These are phyloP conservation scores for Galerina sulciceps DNA, from an alignment of 768 basidiomycete species.

Conservation along the genomic window DNA sequence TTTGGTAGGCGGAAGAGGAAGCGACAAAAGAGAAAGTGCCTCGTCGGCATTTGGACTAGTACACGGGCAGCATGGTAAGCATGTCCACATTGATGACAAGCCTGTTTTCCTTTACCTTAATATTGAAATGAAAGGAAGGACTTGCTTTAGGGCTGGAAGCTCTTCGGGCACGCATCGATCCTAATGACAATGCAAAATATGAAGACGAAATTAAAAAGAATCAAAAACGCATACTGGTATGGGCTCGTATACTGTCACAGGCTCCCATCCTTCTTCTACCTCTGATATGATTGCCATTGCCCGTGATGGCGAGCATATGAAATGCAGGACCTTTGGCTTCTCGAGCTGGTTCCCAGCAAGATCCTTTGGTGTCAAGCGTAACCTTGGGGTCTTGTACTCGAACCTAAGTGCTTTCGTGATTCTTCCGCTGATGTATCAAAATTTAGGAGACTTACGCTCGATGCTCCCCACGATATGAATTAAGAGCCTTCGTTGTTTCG, in stretches of 20 bases:
- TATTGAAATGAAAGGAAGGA: constrained; percentile 64
- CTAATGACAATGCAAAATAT: constrained; percentile 35
- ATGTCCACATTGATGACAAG: neutral
- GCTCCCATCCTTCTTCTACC: constrained; percentile 63
- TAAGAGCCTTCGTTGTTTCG: constrained; percentile 74
- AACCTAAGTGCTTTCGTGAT: constrained; percentile 54
- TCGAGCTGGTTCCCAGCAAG: constrained; percentile 56
- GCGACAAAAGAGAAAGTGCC: constrained; percentile 68
- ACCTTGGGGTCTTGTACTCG: constrained; percentile 73
- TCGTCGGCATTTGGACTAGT: constrained; percentile 87
- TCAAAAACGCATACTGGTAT: constrained; percentile 60
- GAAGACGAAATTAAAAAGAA: neutral
- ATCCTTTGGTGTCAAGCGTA: constrained; percentile 75
- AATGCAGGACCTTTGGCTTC: constrained; percentile 67
- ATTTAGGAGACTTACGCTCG: constrained; percentile 53
- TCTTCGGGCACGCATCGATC: constrained; percentile 82
- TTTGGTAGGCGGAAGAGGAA: constrained; percentile 51
- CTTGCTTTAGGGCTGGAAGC: constrained; percentile 63
- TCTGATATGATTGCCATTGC: constrained; percentile 71
- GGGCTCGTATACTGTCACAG: constrained; percentile 81
- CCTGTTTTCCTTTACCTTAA: constrained; percentile 54
- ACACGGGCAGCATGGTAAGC: neutral
- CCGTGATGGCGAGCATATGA: constrained; percentile 82
- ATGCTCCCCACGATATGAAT: constrained; percentile 74
- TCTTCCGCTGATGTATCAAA: constrained; percentile 1